phyloP scores from a whole-genome alignment of 139 green algal genomes.

The Edaphochlamys debaryana region DNA sequence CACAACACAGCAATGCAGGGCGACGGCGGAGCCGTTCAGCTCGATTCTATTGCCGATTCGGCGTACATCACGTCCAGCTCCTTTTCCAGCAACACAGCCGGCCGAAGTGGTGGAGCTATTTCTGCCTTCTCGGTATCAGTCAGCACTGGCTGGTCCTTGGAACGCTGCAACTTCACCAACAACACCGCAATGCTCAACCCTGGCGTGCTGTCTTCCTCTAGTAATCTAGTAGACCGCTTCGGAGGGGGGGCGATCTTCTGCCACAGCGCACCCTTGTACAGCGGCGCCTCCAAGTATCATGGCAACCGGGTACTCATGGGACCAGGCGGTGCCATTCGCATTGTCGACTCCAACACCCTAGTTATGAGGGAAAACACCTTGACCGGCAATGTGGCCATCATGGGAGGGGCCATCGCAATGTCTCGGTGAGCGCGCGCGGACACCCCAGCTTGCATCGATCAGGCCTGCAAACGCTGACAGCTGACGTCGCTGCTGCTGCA shows the following conservation, averaged over 20 bases:
- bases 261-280: neutral
- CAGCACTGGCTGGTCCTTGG: neutral
- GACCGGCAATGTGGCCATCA: conserved; percentile 2
- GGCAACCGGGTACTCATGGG: neutral
- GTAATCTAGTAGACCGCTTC: neutral
- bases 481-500: too few species aligned
- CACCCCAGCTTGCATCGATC: too few species aligned
- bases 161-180: neutral
- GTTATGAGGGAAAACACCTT: neutral
- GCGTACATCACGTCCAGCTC: neutral
- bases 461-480: too few species aligned
- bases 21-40: neutral
- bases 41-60: neutral
- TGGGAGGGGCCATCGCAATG: neutral
- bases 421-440: neutral
- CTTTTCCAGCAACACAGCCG: conserved; percentile 1
- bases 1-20: neutral
- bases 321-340: neutral
- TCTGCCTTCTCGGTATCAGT: neutral
- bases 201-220: neutral
- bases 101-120: conserved; percentile 7
- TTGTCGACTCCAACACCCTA: neutral
- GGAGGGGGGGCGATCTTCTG: conserved; percentile 14
- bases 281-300: neutral
- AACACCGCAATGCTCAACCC: neutral